Evolutionary conservation across 495 filamentous ascomycete genomes (phyloP).

Genomic region (Chaetomium cochliodes): DNA sequence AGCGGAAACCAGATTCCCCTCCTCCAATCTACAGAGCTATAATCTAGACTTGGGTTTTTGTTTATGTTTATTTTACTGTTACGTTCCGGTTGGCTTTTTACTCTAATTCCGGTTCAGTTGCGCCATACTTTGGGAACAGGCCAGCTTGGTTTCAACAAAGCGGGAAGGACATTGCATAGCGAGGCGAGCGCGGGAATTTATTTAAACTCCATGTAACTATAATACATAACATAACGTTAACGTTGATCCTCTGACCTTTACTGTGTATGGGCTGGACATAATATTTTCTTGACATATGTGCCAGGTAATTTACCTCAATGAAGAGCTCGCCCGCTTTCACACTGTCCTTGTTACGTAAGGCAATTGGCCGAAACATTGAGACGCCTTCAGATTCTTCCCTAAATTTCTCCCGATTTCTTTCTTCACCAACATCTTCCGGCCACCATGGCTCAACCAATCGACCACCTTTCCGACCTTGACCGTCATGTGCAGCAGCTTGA

Average conservation of each 20-base stretch:
- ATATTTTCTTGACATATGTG: background rate
- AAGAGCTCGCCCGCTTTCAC: background rate
- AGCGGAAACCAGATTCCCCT: background rate
- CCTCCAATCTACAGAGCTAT: background rate
- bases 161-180: slow-evolving; percentile 16
- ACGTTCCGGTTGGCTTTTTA: slow-evolving; percentile 3
- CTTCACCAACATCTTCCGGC: background rate
- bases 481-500: slow-evolving; percentile 73
- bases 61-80: slow-evolving; percentile 5
- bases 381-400: background rate
- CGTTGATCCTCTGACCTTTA: too few relatives aligned
- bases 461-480: slow-evolving; percentile 61
- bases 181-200: slow-evolving; percentile 6
- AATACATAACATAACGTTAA: background rate
- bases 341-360: slow-evolving; percentile 11
- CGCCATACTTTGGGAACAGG: background rate
- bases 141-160: background rate
- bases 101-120: background rate
- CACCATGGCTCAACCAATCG: slow-evolving; percentile 39
- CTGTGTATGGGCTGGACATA: background rate
- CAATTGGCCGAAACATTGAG: background rate
- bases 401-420: slow-evolving; percentile 3
- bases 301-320: background rate
- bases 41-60: background rate
- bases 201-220: background rate